These are phyloP conservation scores for Wickerhamiella spandovensis DNA, from an alignment of 805 yeast species.

Conservation along the genomic window DNA sequence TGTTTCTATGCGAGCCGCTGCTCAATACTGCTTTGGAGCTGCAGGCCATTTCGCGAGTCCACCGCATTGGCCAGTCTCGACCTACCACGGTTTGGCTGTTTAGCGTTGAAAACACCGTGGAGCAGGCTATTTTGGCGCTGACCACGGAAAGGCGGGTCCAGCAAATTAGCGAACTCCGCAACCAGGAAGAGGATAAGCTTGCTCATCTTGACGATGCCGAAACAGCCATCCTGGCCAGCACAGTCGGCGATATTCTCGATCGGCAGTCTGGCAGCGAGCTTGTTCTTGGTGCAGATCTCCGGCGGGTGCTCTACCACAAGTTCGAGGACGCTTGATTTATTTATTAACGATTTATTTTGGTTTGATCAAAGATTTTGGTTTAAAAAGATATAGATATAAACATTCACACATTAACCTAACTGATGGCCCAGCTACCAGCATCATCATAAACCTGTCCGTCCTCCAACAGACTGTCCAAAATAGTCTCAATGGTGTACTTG, in stretches of 20 bases:
- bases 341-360: too few species aligned
- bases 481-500: not conserved
- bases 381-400: too few species aligned
- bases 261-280: conserved; percentile 15
- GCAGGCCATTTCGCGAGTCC: conserved; percentile 86
- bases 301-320: conserved; percentile 5
- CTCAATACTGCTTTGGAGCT: conserved; percentile 76
- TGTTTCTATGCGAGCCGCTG: conserved; percentile 83
- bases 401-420: not conserved
- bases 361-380: too few species aligned
- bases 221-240: conserved; percentile 9
- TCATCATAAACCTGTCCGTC: conserved; percentile 9
- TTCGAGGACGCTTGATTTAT: not conserved
- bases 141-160: conserved; percentile 44
- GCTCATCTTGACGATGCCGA: conserved; percentile 8
- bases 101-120: conserved; percentile 70
- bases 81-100: conserved; percentile 90
- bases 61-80: conserved; percentile 76
- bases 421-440: conserved; percentile 4
- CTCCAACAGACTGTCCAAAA: conserved; percentile 3
- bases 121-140: conserved; percentile 67
- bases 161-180: conserved; percentile 21
- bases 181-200: not conserved
- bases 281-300: conserved; percentile 9
- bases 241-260: conserved; percentile 11